These are phyloP conservation scores for Ustilago nuda DNA, from an alignment of 1,284 basidiomycete genomes.

Conservation along the genomic window DNA sequence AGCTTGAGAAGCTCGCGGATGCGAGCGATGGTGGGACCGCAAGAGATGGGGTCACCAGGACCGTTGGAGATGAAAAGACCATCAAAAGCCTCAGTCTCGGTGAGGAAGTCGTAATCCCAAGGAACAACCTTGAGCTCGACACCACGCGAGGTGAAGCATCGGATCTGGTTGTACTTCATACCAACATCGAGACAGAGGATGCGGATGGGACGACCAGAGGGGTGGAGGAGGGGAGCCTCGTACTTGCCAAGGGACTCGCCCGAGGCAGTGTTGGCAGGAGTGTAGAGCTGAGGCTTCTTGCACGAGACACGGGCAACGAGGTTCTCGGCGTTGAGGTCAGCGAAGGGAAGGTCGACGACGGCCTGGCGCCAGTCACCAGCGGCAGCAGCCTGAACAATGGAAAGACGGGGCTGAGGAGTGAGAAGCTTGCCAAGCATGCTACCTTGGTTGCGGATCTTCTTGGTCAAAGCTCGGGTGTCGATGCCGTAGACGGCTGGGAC, in stretches of 20 bases:
- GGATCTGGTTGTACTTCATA: constrained; percentile 99
- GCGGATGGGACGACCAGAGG: constrained; percentile 81
- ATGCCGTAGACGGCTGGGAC: constrained; percentile 96
- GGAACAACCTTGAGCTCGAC: constrained; percentile 97
- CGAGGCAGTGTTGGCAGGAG: constrained; percentile 65
- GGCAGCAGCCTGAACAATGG: constrained; percentile 49
- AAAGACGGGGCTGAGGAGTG: constrained; percentile 57
- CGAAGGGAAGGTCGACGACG: constrained; percentile 83
- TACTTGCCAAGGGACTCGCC: constrained; percentile 70
- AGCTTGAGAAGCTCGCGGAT: constrained; percentile 77
- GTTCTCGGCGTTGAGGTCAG: constrained; percentile 89
- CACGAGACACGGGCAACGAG: constrained; percentile 90
- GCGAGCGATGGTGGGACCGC: constrained; percentile 76
- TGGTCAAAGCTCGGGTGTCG: constrained; percentile 96
- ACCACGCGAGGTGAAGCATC: constrained; percentile 93
- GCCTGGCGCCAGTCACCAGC: constrained; percentile 79
- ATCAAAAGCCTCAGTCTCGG: constrained; percentile 81
- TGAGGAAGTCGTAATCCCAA: constrained; percentile 92
- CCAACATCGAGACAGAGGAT: constrained; percentile 95
- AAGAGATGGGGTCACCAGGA: constrained; percentile 91
- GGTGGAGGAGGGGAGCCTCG: constrained; percentile 76
- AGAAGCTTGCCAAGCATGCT: constrained; percentile 78
- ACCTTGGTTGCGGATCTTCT: constrained; percentile 93
- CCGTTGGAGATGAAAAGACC: constrained; percentile 98
- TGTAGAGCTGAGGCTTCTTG: constrained; percentile 78